A percentile compares a stretch with the other conserved stretches of the same genome.
These are phyloP conservation scores for Mycena alexandri DNA, from an alignment of 768 basidiomycete species.

Conservation along the genomic window DNA sequence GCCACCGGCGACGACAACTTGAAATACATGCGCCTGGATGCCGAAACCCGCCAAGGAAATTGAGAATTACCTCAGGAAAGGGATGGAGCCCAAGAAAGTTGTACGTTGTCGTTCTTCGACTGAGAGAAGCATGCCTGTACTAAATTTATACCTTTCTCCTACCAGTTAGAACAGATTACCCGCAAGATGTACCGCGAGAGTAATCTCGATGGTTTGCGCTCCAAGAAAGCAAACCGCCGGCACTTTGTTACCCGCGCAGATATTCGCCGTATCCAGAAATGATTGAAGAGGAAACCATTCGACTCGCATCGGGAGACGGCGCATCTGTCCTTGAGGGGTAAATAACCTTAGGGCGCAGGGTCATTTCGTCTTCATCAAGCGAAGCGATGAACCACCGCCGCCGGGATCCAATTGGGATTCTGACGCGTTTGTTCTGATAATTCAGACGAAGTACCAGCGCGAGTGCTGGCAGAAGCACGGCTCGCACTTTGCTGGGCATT, in stretches of 20 bases:
- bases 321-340: slow-evolving; percentile 16
- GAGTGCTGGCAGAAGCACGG: slow-evolving; percentile 19
- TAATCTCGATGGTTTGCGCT: not conserved
- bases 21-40: not conserved
- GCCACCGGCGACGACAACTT: not conserved
- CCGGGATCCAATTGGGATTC: slow-evolving; percentile 5
- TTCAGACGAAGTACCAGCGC: slow-evolving; percentile 27
- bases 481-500: slow-evolving; percentile 1
- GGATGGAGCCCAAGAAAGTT: not conserved
- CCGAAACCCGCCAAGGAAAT: not conserved
- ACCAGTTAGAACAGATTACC: not conserved
- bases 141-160: not conserved
- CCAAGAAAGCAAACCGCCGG: not conserved
- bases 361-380: slow-evolving; percentile 22
- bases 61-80: not conserved
- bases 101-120: not conserved
- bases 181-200: not conserved
- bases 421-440: slow-evolving; percentile 23
- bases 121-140: not conserved
- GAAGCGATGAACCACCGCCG: slow-evolving; percentile 6
- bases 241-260: slow-evolving; percentile 7
- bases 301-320: not conserved
- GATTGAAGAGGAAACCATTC: slow-evolving; percentile 9
- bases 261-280: slow-evolving; percentile 6
- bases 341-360: slow-evolving; percentile 12